Base-by-base conservation (phyloP, 495 filamentous ascomycete species). In the Cercophora newfieldiana region DNA sequence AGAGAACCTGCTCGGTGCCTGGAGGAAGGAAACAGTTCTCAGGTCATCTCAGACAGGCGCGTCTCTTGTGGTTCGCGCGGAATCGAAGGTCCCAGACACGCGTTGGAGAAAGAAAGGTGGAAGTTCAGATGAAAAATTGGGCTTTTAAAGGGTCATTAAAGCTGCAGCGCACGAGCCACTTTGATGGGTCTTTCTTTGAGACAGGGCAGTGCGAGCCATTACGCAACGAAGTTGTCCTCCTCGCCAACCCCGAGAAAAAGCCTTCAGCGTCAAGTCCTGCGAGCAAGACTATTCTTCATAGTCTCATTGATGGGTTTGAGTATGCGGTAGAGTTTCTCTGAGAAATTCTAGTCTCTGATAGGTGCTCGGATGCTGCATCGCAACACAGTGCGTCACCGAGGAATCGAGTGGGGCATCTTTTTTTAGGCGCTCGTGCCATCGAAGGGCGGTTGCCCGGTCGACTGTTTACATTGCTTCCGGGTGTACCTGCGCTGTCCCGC, bases 381-480 rank as follows among this genome's bases (percentile, higher is more conserved):
- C 4, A 44, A 44, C 37, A 44, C 37, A 44, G 37, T 44, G 37
- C 37, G 37, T 44, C 37, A 44, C 37, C 18, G 37, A 2, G 37
- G 4, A 14, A 16, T 37, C 49, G 29, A 29, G 29, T 21, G 61
- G 56, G 66, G 60, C 14, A 44, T 44, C 18, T 33, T 57, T 53
- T 24, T 68, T 65, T 66, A 37, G 61, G 66, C 70, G 63, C 44
- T 73, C 68, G 69, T 73, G 71, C 71, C 37, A 57, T 60, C 14
- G 16, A 51, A 62, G 48, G 25, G 21, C 19, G 7, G 74, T 77
- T 77, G 74, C 73, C 73, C 66, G 16, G 74, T 44, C 73, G 66
- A 77, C 74, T 63, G 74, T 77, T 75, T 75, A 77, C 74, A 69
- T 68, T 37, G 48, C 37, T 44, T 44, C 30, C 59, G 16, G 22